Evolutionary conservation across 306 rosid species (phyloP), one percentile per base, ranked within the genome.

Genomic region (Rubus parviflorus): DNA sequence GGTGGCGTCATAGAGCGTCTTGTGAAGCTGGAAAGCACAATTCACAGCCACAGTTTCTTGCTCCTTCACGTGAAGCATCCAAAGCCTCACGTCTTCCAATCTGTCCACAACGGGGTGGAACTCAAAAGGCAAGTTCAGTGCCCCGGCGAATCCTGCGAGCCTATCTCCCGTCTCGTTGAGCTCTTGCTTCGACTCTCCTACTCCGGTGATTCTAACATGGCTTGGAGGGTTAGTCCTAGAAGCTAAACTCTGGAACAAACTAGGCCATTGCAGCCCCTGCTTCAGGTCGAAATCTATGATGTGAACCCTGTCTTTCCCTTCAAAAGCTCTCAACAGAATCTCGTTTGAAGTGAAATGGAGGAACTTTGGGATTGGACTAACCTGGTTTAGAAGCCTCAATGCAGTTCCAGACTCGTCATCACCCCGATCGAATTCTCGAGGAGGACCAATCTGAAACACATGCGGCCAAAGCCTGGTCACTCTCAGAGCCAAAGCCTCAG

Each of bases 41-140:
- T 96, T 96, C 68, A 93, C 93, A 2, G 96, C 97, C 46, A 96
- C 94, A 30, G 86, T 84, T 67, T 96, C 99, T 1, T 88, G 90
- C 73, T 96, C 96, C 92, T 93, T 96, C 63, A 96, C 98, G 77
- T 93, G 98, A 75, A 96, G 98, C 99, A 96, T 96, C 99, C 99
- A 96, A 14, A 96, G 89, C 75, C 99, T 87, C 73, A 96, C 99
- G 49, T 96, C 99, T 75, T 96, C 99, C 25, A 96, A 88, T 71
- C 99, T 88, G 79, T 96, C 99, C 67, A 96, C 99, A 2, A 96
- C 99, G 0, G 97, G 91, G 51, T 93, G 99, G 38, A 96, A 96
- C 87, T 92, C 98, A 1, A 96, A 96, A 17, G 98, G 98, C 16
- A 96, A 83, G 86, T 88, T 89, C 60, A 96, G 72, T 1, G 94